Evolutionary conservation across 257 asterid genomes (phyloP), one percentile per base, ranked within the genome.

Genomic region (Lithospermum erythrorhizon): DNA sequence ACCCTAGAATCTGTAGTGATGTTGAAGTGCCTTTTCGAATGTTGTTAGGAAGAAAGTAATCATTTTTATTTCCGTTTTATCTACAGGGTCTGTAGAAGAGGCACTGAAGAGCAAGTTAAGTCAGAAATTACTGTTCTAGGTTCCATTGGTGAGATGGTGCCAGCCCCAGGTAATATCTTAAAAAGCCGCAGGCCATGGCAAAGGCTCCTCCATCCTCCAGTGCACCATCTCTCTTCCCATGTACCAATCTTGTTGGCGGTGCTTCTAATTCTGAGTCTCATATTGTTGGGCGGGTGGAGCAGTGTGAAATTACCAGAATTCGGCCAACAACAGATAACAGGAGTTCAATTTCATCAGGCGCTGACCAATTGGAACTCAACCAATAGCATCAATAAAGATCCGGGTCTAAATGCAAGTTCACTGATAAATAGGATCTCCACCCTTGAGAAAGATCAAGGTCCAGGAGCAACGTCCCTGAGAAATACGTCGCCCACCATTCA

Each of bases 91-190:
- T 52, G 21, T 18, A 53, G 21, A 11, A 19, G 21, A 53, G 57
- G 57, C 2, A 27, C 11, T 18, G 57, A 9, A 14, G 22, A 10
- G 3, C 57, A 20, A 10, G 20, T 19, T 22, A 53, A 11, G 37
- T 13, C 18, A 23, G 3, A 27, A 24, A 6, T 24, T 13, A 11
- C 5, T 20, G 14, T 56, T 18, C 32, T 3, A 6, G 20, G 11
- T 56, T 17, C 20, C 16, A 14, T 56, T 56, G 60, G 19, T n/a
- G 5, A 23, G 37, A 56, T 56, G 60, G 37, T 13, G n/a, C 37
- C 30, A n/a, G n/a, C n/a, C n/a, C n/a, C n/a, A n/a, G n/a, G 6
- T 56, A 17, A 56, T 56, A 56, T 56, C n/a, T 56, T 56, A 25
- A 56, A 11, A 22, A 56, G 20, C 27, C 18, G 37, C 37, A 6